phyloP scores from a whole-genome alignment of 192 early-diverging fungal species.

The Coemansia sp. region DNA sequence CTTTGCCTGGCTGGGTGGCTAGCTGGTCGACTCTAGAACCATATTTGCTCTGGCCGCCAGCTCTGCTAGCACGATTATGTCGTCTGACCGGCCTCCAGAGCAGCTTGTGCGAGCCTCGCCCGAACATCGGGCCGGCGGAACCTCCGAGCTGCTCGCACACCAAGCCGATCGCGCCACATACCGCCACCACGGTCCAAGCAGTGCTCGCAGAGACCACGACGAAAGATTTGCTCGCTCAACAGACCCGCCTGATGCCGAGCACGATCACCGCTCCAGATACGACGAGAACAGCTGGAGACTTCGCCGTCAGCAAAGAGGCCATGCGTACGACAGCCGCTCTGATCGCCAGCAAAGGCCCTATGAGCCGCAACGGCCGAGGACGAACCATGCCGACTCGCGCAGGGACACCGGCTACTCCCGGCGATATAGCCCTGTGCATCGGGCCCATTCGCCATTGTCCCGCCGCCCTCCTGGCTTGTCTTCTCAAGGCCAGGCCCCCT shows the following conservation, averaged over 20 bases:
- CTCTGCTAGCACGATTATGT: background rate
- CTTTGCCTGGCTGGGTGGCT: background rate
- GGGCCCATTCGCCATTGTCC: background rate
- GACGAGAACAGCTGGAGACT: constrained; percentile 5
- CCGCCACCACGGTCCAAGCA: background rate
- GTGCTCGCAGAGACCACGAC: constrained; percentile 6
- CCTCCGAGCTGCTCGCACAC: background rate
- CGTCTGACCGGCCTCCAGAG: constrained; percentile 1
- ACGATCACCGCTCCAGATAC: constrained; percentile 1
- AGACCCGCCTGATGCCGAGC: background rate
- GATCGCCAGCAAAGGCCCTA: constrained; percentile 1
- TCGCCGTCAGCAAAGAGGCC: background rate
- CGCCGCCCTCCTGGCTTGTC: background rate
- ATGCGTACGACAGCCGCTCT: background rate
- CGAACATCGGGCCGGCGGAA: background rate
- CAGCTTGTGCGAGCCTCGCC: background rate
- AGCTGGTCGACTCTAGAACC: background rate
- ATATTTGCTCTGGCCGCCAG: constrained; percentile 2
- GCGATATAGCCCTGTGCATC: constrained; percentile 3
- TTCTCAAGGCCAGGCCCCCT: no score
- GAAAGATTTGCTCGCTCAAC: background rate
- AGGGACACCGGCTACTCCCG: background rate
- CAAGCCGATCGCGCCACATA: background rate
- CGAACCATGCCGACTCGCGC: background rate
- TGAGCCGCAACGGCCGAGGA: background rate